A percentile compares a stretch with the other conserved stretches of the same genome.
These are phyloP conservation scores for Cyamopsis tetragonoloba DNA, from an alignment of 306 rosid species.

Conservation along the genomic window DNA sequence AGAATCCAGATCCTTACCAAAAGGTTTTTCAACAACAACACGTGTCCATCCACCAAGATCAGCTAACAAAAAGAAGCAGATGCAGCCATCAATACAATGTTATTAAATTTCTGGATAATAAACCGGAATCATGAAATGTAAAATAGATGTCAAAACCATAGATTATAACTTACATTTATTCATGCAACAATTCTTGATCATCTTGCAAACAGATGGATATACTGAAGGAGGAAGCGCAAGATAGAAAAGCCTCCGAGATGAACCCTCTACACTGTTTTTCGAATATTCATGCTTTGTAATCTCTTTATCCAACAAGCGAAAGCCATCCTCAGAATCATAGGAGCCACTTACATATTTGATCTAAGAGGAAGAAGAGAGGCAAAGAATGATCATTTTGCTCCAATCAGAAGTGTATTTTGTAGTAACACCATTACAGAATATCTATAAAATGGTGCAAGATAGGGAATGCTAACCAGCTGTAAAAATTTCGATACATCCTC, in stretches of 20 bases:
- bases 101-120: not conserved
- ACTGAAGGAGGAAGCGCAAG: constrained; percentile 95
- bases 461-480: constrained; percentile 54
- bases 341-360: constrained; percentile 79
- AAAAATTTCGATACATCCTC: constrained; percentile 51
- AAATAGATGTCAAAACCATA: not conserved
- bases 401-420: not conserved
- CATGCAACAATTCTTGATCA: constrained; percentile 68
- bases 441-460: constrained; percentile 1
- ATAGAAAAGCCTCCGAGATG: constrained; percentile 80
- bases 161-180: constrained; percentile 52
- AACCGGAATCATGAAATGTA: constrained; percentile 13
- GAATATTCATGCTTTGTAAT: constrained; percentile 52
- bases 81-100: constrained; percentile 21
- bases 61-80: constrained; percentile 40
- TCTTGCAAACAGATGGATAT: constrained; percentile 83
- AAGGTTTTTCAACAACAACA: constrained; percentile 89
- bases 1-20: constrained; percentile 75
- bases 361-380: constrained; percentile 30
- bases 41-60: constrained; percentile 91
- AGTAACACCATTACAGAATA: not conserved
- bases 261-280: constrained; percentile 51
- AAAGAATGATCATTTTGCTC: not conserved
- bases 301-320: constrained; percentile 67
- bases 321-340: constrained; percentile 73